Conservation (phyloP, 306 rosid genomes). For the Lotus japonicus region DNA sequence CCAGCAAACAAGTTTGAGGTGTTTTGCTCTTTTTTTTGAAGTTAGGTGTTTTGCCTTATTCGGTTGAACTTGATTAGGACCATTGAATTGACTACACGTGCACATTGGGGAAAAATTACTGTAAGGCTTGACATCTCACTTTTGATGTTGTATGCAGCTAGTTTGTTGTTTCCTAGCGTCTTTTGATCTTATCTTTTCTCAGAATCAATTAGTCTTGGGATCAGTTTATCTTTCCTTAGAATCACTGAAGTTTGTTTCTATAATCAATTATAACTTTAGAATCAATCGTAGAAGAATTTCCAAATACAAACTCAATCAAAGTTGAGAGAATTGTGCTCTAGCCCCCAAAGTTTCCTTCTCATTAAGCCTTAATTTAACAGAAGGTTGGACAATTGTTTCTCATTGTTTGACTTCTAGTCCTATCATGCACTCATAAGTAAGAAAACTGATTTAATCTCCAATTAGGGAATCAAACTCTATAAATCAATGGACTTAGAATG, state of each 20-base stretch:
- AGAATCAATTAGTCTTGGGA: no score
- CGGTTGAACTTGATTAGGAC: slow-evolving; percentile 24
- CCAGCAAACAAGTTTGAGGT: no score
- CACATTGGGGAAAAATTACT: slow-evolving; percentile 24
- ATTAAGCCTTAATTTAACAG: neutral
- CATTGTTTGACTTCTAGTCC: neutral
- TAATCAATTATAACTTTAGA: no score
- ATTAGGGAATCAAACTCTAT: neutral
- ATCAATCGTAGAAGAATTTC: no score
- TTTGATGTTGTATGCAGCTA: neutral
- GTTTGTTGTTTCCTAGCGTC: slow-evolving; percentile 6
- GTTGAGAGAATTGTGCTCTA: neutral
- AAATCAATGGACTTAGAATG: neutral
- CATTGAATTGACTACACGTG: slow-evolving; percentile 39
- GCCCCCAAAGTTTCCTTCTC: slow-evolving; percentile 3
- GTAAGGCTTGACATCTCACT: slow-evolving; percentile 15
- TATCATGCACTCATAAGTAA: slow-evolving; percentile 8
- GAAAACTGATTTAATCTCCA: neutral
- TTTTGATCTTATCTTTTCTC: no score
- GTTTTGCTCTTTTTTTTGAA: neutral
- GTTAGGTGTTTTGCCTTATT: slow-evolving; percentile 2
- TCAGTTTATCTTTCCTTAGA: no score
- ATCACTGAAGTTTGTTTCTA: no score
- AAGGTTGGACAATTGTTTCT: slow-evolving; percentile 1
- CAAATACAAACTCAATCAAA: neutral